Evolutionary conservation across 352 stramenopile species (phyloP).

Genomic region (Phytopythium oedochilum): DNA sequence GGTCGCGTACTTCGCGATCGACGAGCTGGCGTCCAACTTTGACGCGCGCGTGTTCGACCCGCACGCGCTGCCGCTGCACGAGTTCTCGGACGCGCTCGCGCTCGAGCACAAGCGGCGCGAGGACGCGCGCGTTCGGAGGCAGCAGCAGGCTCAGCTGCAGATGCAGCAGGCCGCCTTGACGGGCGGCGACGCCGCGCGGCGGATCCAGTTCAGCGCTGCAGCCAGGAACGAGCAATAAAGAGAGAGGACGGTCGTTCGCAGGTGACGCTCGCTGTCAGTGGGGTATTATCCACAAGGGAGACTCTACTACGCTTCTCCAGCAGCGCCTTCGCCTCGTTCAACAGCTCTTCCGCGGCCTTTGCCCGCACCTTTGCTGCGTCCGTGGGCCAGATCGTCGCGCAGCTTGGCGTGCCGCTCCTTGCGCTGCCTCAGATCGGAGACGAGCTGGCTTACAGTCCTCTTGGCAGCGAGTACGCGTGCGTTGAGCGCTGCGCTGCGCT

Average conservation of each 20-base stretch:
- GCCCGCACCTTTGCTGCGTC: slow-evolving; percentile 39
- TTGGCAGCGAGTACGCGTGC: slow-evolving; percentile 9
- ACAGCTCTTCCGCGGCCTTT: slow-evolving; percentile 23
- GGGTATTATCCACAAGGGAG: no score
- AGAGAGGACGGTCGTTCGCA: no score
- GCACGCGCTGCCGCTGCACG: slow-evolving; percentile 56
- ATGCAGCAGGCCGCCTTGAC: slow-evolving; percentile 12
- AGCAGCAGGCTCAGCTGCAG: slow-evolving; percentile 29
- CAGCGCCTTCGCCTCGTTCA: background rate
- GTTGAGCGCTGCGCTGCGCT: slow-evolving; percentile 31
- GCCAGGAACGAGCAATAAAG: slow-evolving; percentile 9
- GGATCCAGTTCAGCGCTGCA: slow-evolving; percentile 18
- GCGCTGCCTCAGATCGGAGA: slow-evolving; percentile 10
- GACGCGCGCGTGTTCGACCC: slow-evolving; percentile 60
- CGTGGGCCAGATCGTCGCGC: slow-evolving; percentile 19
- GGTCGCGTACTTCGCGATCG: slow-evolving; percentile 83
- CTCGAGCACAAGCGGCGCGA: slow-evolving; percentile 56
- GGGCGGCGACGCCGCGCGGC: slow-evolving; percentile 3
- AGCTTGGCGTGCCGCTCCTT: slow-evolving; percentile 15
- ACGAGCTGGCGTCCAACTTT: slow-evolving; percentile 80
- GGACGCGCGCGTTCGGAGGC: slow-evolving; percentile 29
- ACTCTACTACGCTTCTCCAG: background rate
- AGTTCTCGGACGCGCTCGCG: slow-evolving; percentile 60
- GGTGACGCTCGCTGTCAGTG: no score
- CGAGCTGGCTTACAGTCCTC: slow-evolving; percentile 3